Base-by-base conservation (phyloP, 2,329 filamentous ascomycete species). In the Fusarium beomiforme region DNA sequence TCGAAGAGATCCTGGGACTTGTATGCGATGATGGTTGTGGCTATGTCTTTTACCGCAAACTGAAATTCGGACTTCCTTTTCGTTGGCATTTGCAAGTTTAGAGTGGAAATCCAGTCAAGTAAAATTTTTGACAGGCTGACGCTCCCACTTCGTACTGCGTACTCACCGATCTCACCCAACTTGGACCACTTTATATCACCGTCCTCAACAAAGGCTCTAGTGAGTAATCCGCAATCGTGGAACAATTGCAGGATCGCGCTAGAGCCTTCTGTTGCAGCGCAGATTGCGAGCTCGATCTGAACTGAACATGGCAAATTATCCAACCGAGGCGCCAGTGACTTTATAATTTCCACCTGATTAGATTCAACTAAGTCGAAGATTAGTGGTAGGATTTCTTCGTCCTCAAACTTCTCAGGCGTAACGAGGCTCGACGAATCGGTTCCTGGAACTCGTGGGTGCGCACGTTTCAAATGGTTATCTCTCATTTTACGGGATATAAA, bases 271-370 rank as follows among this genome's bases (percentile, higher is more conserved):
- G 2, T 13, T 0, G 26, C 26, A 17, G 44, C 26, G 6, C 17
- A 26, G 0, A 17, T 1, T 4, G 26, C 4, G 0, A 47, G 0
- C 3, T 21, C 6, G 0, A 0, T 12, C 26, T 21, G 44, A 6
- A 47, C 44, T 0, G 0, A 4, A 2, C 0, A 5, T 3, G 5
- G 0, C 9, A 46, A n/a, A 3, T 4, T 47, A 3, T 6, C 6
- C 3, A 47, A 2, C 0, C 13, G 13, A 9, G 44, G 7, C 0
- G 31, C 12, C 10, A 47, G 3, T 17, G 9, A 0, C 1, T 4
- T 17, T 0, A 47, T 8, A 3, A 17, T 17, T 2, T 17, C 14
- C 3, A 31, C 9, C 7, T 0, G 6, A 3, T 17, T 0, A 0
- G 7, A 9, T 12, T 47, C n/a, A 13, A 33, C 21, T 1, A 31